A percentile compares a stretch with the other conserved stretches of the same genome.
Evolutionary conservation across 345 rosid species (phyloP).

Genomic region (Eucalyptus polybractea): DNA sequence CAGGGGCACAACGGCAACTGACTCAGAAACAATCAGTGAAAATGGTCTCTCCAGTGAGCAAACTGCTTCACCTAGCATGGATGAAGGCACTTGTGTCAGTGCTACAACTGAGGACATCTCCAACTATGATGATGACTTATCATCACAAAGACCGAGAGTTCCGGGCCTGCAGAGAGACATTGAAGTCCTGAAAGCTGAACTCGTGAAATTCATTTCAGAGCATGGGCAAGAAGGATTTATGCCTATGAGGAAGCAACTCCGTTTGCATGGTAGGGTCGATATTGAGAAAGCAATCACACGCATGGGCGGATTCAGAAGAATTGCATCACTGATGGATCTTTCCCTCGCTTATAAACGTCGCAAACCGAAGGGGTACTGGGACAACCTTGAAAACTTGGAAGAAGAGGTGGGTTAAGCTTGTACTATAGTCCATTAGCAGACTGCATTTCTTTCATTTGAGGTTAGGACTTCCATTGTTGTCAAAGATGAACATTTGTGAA

Average conservation of each 20-base stretch:
- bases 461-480: not conserved
- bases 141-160: constrained; percentile 56
- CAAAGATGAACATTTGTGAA: not conserved
- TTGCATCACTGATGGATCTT: constrained; percentile 72
- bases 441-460: not conserved
- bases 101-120: not conserved
- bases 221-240: constrained; percentile 97
- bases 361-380: constrained; percentile 98
- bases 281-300: constrained; percentile 87
- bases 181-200: constrained; percentile 73
- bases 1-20: constrained; percentile 13
- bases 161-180: constrained; percentile 83
- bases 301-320: constrained; percentile 91
- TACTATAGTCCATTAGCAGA: not conserved
- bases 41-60: constrained; percentile 16
- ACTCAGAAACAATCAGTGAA: constrained; percentile 25
- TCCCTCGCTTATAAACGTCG: constrained; percentile 89
- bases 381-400: constrained; percentile 77
- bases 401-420: constrained; percentile 55
- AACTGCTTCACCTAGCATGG: constrained; percentile 10
- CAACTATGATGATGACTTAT: constrained; percentile 1
- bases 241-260: constrained; percentile 99
- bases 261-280: constrained; percentile 81
- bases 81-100: not conserved
- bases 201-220: constrained; percentile 61